Evolutionary conservation across 2,329 filamentous ascomycete genomes (phyloP), one percentile per base, ranked within the genome.

Genomic region (Chalara sp.): DNA sequence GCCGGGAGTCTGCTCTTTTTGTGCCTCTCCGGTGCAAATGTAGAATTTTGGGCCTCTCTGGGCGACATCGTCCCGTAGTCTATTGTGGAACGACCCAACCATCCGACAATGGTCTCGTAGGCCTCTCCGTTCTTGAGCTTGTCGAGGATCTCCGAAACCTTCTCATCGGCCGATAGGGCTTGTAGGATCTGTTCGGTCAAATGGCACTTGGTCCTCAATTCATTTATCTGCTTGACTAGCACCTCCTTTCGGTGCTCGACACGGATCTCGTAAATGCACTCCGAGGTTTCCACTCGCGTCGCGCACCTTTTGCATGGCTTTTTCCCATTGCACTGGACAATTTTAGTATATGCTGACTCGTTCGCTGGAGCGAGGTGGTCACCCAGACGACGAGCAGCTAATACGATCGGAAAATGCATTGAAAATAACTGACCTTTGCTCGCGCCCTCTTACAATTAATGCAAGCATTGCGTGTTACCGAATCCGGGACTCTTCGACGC

Each of bases 161-260:
- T 58, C 7, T 65, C 58, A 21, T 65, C 58, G 40, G 50, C 53
- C 10, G 57, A 58, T 2, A 67, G 54, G 1, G 62, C 55, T 35
- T 61, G 53, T n/a, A 66, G 53, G 35, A 67, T 67, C 41, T 58
- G 55, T 11, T 65, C 63, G 8, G 55, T 59, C 44, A 61, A 44
- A 52, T 58, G 53, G 53, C 64, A 57, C 52, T 62, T 62, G 12
- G 53, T 51, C 47, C 54, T 56, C n/a, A 67, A 56, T 33, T 63
- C 58, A 45, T 60, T 64, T 53, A 66, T 63, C 56, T 65, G 58
- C 48, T 60, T 60, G 10, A 67, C 58, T 50, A 67, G 49, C 41
- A 64, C 59, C 51, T 63, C 63, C 48, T 67, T 67, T 28, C 61
- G 62, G 53, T 64, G 61, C 50, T 67, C 67, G 55, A 63, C 58